These are phyloP conservation scores for Arthrinium phaeospermum DNA, from an alignment of 2,329 filamentous ascomycete species.

Conservation along the genomic window DNA sequence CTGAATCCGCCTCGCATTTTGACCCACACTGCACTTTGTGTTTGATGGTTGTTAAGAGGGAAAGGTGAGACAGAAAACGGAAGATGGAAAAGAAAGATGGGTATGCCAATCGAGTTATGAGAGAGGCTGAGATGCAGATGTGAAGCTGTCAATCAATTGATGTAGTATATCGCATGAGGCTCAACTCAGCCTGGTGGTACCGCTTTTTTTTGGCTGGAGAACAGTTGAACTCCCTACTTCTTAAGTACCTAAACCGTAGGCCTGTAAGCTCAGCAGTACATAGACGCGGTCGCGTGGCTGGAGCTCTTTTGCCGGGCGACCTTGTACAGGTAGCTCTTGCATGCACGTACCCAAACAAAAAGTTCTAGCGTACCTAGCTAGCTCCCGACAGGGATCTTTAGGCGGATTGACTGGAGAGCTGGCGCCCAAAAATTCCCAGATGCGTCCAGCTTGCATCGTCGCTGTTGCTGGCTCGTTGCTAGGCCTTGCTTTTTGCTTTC, in stretches of 20 bases:
- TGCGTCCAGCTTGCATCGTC: conserved; percentile 16
- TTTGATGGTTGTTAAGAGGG: not conserved
- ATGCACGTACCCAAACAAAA: not conserved
- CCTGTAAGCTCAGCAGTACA: not conserved
- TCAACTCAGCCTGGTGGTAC: conserved; percentile 8
- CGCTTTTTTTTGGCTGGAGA: not conserved
- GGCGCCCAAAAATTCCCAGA: conserved; percentile 20
- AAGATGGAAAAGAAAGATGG: not conserved
- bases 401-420: conserved; percentile 2
- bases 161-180: conserved; percentile 6
- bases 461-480: conserved; percentile 17
- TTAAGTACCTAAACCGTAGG: too few relatives aligned
- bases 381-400: conserved; percentile 4
- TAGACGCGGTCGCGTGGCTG: conserved; percentile 14
- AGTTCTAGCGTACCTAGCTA: not conserved
- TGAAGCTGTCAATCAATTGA: not conserved
- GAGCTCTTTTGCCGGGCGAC: not conserved
- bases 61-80: not conserved
- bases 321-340: not conserved
- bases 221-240: not conserved
- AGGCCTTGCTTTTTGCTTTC: not conserved
- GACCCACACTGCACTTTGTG: conserved; percentile 17
- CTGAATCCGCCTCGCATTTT: conserved; percentile 55
- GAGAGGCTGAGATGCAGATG: not conserved
- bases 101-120: not conserved